A percentile compares a stretch with the other conserved stretches of the same genome.
These are phyloP conservation scores for Plasmodium knowlesi DNA, from an alignment of 169 alveolate species.

Conservation along the genomic window DNA sequence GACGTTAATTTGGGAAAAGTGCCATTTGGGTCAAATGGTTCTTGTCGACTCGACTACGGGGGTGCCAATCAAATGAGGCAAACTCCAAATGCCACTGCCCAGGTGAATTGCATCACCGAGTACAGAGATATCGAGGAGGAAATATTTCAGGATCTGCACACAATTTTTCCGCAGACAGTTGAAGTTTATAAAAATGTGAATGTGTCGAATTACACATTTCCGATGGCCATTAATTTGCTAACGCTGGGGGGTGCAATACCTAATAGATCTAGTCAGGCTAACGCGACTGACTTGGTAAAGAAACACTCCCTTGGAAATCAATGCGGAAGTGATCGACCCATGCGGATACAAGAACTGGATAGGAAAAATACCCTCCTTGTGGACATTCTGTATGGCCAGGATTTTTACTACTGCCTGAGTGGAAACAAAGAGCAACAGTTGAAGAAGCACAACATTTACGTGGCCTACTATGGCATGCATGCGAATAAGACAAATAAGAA, in stretches of 20 bases:
- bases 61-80: not conserved
- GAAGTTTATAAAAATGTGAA: slow-evolving; percentile 49
- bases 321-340: not conserved
- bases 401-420: slow-evolving; percentile 53
- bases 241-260: slow-evolving; percentile 12
- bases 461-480: slow-evolving; percentile 55
- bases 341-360: not conserved
- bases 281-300: not conserved
- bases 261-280: no score
- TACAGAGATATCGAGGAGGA: slow-evolving; percentile 41
- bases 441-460: slow-evolving; percentile 20
- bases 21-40: not conserved
- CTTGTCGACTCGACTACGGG: no score
- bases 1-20: slow-evolving; percentile 27
- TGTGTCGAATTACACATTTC: slow-evolving; percentile 51
- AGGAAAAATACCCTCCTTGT: slow-evolving; percentile 38
- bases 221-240: slow-evolving; percentile 61
- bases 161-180: slow-evolving; percentile 22
- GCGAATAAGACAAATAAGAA: slow-evolving; percentile 36
- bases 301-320: not conserved
- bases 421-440: not conserved
- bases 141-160: slow-evolving; percentile 28
- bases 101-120: not conserved
- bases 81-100: not conserved
- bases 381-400: slow-evolving; percentile 55